phyloP scores from a whole-genome alignment of 169 alveolate species.

The Cryptosporidium ubiquitum region DNA sequence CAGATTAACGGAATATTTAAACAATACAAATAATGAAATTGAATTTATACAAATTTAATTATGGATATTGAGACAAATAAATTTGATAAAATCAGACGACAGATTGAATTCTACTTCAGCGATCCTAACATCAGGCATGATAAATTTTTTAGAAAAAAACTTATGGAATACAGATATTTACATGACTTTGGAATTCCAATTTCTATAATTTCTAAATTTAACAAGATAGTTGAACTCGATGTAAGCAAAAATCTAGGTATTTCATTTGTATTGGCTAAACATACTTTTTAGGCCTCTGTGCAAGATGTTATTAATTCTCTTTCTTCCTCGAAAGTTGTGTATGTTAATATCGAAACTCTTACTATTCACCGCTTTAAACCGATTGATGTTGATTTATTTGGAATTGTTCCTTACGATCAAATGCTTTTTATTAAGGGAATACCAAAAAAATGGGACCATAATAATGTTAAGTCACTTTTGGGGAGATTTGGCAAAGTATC shows the following conservation, averaged over 20 bases:
- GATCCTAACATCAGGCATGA: conserved; percentile 73
- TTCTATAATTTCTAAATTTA: conserved; percentile 35
- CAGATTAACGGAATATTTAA: neutral
- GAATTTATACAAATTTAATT: neutral
- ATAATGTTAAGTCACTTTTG: conserved; percentile 20
- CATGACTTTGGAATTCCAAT: conserved; percentile 45
- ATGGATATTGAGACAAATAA: neutral
- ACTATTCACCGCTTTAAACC: conserved; percentile 56
- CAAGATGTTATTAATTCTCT: conserved; percentile 54
- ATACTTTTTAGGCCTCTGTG: conserved; percentile 9
- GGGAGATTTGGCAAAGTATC: conserved; percentile 46
- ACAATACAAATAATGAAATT: neutral
- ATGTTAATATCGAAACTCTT: conserved; percentile 23
- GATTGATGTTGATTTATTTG: conserved; percentile 12
- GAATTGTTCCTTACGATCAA: conserved; percentile 18
- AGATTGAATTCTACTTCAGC: conserved; percentile 61
- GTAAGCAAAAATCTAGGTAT: conserved; percentile 24
- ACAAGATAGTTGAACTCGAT: conserved; percentile 20
- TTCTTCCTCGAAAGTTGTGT: conserved; percentile 28
- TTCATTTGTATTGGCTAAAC: too few relatives aligned
- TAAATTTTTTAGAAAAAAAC: conserved; percentile 16
- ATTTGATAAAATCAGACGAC: conserved; percentile 39
- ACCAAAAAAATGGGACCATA: conserved; percentile 52
- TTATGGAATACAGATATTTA: conserved; percentile 18
- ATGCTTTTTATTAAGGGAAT: conserved; percentile 67